Evolutionary conservation across 1,284 basidiomycete genomes (phyloP).

Genomic region (Cryptococcus amylolentus): DNA sequence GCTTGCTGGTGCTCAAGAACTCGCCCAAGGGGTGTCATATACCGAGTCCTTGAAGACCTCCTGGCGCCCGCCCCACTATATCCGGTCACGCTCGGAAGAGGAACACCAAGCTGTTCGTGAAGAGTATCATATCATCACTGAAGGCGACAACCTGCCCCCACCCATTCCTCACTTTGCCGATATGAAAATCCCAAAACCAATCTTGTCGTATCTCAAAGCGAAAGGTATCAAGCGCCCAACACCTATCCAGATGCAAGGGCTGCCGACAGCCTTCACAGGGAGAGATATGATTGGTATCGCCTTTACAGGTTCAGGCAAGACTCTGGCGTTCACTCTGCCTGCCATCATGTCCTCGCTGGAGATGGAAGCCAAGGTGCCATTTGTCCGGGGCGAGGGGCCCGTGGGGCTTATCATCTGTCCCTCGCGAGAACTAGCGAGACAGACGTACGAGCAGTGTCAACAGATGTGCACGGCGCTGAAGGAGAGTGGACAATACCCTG

Average conservation of each 20-base stretch:
- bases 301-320: slow-evolving; percentile 91
- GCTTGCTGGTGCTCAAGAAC: slow-evolving; percentile 83
- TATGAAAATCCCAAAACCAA: slow-evolving; percentile 90
- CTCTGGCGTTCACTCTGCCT: slow-evolving; percentile 84
- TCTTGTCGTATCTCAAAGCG: slow-evolving; percentile 75
- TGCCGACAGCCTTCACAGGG: slow-evolving; percentile 89
- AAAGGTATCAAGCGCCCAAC: slow-evolving; percentile 86
- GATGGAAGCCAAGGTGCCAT: slow-evolving; percentile 85
- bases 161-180: slow-evolving; percentile 90
- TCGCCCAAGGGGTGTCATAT: slow-evolving; percentile 89
- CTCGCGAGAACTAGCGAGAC: slow-evolving; percentile 86
- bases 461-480: slow-evolving; percentile 78
- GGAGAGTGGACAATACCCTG: slow-evolving; percentile 74
- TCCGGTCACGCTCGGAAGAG: slow-evolving; percentile 66
- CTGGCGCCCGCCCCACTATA: slow-evolving; percentile 86
- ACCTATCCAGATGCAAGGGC: slow-evolving; percentile 95
- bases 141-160: slow-evolving; percentile 85
- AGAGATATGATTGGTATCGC: slow-evolving; percentile 94
- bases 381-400: slow-evolving; percentile 89
- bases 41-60: slow-evolving; percentile 79
- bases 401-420: slow-evolving; percentile 94
- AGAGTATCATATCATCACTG: slow-evolving; percentile 85
- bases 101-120: slow-evolving; percentile 75
- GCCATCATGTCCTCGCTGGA: slow-evolving; percentile 93
- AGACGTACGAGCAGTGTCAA: slow-evolving; percentile 92